A percentile compares a stretch with the other conserved stretches of the same genome.
Conservation (phyloP, 768 basidiomycete species). For the Trametes villosa region DNA sequence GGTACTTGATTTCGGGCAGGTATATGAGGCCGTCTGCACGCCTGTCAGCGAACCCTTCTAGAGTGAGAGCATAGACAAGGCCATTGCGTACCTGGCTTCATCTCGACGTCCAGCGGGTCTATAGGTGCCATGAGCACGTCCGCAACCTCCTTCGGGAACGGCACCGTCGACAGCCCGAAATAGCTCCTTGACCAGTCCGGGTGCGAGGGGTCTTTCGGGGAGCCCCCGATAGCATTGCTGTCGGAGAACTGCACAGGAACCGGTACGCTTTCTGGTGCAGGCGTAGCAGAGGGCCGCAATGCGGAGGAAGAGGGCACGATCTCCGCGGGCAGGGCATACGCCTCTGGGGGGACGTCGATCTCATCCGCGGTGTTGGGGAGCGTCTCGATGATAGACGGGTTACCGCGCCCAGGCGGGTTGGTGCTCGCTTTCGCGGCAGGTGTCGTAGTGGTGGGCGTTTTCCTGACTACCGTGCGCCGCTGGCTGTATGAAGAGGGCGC, state of each 20-base stretch:
- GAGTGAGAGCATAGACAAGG: background rate
- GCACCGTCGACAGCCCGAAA: conserved; percentile 73
- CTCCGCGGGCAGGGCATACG: conserved; percentile 13
- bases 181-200: conserved; percentile 93
- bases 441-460: conserved; percentile 12
- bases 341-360: conserved; percentile 22
- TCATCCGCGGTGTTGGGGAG: conserved; percentile 29
- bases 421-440: conserved; percentile 39
- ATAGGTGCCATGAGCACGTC: conserved; percentile 76
- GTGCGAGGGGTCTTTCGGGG: conserved; percentile 22
- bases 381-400: conserved; percentile 27
- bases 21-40: conserved; percentile 86
- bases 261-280: background rate
- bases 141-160: conserved; percentile 77
- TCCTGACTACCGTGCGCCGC: conserved; percentile 2
- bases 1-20: conserved; percentile 96
- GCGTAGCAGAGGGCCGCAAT: conserved; percentile 1
- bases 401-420: conserved; percentile 28
- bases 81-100: conserved; percentile 86
- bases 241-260: conserved; percentile 12
- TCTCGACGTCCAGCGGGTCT: conserved; percentile 81
- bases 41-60: background rate
- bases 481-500: background rate
- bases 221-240: background rate
- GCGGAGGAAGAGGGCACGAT: conserved; percentile 24